These are phyloP conservation scores for Yamadazyma takamatsuzukensis DNA, from an alignment of 805 yeast species.

Conservation along the genomic window DNA sequence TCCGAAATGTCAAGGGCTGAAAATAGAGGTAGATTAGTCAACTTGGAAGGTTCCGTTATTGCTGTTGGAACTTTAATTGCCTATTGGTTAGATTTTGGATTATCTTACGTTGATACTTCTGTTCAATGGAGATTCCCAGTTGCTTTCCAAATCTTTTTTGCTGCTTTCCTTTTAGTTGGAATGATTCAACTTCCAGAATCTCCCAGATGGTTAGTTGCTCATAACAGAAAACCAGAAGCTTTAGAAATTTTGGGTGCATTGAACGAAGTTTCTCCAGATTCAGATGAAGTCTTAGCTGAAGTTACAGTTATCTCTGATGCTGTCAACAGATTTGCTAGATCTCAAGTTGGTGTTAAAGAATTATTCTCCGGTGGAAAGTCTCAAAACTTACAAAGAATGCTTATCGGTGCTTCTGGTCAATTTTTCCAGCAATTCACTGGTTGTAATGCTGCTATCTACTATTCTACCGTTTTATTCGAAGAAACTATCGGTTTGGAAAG, in stretches of 20 bases:
- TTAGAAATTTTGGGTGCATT: conserved; percentile 35
- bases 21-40: conserved; percentile 38
- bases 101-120: conserved; percentile 54
- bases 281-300: conserved; percentile 41
- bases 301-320: conserved; percentile 46
- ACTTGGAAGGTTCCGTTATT: conserved; percentile 48
- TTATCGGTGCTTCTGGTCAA: conserved; percentile 70
- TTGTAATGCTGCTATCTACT: conserved; percentile 86
- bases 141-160: conserved; percentile 62
- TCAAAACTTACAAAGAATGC: conserved; percentile 52
- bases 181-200: conserved; percentile 57
- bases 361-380: conserved; percentile 50
- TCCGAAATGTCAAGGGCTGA: conserved; percentile 44
- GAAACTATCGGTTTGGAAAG: conserved; percentile 51
- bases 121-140: conserved; percentile 46
- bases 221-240: conserved; percentile 35
- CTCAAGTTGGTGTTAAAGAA: conserved; percentile 44
- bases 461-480: conserved; percentile 80
- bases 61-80: conserved; percentile 72
- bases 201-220: conserved; percentile 66
- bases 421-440: conserved; percentile 91
- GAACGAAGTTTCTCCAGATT: conserved; percentile 32
- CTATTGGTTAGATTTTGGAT: conserved; percentile 60
- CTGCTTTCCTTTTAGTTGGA: conserved; percentile 39
- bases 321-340: conserved; percentile 44